These are phyloP conservation scores for Ensete ventricosum DNA, from an alignment of 176 grass and related monocot species.

Conservation along the genomic window DNA sequence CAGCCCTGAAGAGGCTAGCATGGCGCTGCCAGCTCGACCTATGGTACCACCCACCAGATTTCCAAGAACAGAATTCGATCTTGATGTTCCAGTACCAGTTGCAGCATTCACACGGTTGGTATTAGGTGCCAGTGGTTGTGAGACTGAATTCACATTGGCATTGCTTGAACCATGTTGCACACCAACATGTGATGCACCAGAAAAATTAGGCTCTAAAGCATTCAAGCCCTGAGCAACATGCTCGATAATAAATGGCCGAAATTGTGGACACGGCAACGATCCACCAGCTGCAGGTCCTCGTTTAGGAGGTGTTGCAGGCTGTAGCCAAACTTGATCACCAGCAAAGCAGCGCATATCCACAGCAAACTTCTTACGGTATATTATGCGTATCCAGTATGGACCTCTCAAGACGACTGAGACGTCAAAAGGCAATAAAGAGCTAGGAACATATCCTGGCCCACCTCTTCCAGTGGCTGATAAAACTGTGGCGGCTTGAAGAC, in stretches of 20 bases:
- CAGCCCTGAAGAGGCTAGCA: slow-evolving; percentile 68
- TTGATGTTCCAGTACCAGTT: slow-evolving; percentile 39
- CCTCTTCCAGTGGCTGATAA: slow-evolving; percentile 71
- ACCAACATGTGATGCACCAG: slow-evolving; percentile 42
- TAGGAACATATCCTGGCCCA: slow-evolving; percentile 92
- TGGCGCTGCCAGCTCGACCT: slow-evolving; percentile 61
- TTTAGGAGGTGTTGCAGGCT: slow-evolving; percentile 96
- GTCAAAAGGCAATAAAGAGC: slow-evolving; percentile 95
- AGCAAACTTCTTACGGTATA: slow-evolving; percentile 98
- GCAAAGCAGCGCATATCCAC: slow-evolving; percentile 99
- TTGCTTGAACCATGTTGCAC: slow-evolving; percentile 41
- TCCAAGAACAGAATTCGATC: slow-evolving; percentile 58
- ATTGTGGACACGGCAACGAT: slow-evolving; percentile 98
- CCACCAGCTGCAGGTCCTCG: slow-evolving; percentile 83
- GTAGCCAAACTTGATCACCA: slow-evolving; percentile 98
- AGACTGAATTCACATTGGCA: slow-evolving; percentile 27
- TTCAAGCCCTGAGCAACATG: slow-evolving; percentile 99
- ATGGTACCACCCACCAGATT: slow-evolving; percentile 64
- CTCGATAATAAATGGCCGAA: slow-evolving; percentile 99
- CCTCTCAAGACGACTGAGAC: slow-evolving; percentile 95
- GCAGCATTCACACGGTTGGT: slow-evolving; percentile 42
- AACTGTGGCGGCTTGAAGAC: slow-evolving; percentile 63
- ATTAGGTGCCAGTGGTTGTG: slow-evolving; percentile 36
- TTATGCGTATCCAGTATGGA: slow-evolving; percentile 98
- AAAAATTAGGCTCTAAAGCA: slow-evolving; percentile 80